Evolutionary conservation across 1,284 basidiomycete genomes (phyloP).

Genomic region (Phlebopus sp.): DNA sequence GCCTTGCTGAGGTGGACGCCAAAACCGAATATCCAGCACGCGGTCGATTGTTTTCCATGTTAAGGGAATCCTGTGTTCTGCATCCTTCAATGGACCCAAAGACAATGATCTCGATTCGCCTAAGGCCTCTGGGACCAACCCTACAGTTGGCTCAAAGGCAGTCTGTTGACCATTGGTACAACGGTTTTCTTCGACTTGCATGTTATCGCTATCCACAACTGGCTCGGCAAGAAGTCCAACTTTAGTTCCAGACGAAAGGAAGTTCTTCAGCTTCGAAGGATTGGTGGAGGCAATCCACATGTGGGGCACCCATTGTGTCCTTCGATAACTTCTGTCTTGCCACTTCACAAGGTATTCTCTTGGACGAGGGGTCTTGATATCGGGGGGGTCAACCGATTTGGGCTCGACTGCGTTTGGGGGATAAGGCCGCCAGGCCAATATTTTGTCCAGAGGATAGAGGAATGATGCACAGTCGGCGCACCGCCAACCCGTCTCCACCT

Average conservation of each 20-base stretch:
- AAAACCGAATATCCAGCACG: constrained; percentile 72
- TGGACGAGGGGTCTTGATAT: constrained; percentile 62
- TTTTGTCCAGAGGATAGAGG: constrained; percentile 73
- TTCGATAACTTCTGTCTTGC: constrained; percentile 71
- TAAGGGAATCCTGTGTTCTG: constrained; percentile 67
- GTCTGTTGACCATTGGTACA: constrained; percentile 30
- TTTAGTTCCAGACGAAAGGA: constrained; percentile 67
- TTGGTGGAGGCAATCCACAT: constrained; percentile 77
- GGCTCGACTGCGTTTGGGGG: constrained; percentile 61
- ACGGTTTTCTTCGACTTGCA: constrained; percentile 32
- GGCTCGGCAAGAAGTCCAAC: constrained; percentile 61
- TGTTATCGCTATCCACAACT: constrained; percentile 32
- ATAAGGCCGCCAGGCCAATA: constrained; percentile 87
- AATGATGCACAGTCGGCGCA: constrained; percentile 82
- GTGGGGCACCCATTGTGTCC: constrained; percentile 86
- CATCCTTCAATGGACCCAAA: constrained; percentile 47
- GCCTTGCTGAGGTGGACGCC: constrained; percentile 32
- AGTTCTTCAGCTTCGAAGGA: constrained; percentile 67
- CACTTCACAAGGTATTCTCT: constrained; percentile 92
- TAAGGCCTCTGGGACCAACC: constrained; percentile 39
- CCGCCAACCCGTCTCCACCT: constrained; percentile 61
- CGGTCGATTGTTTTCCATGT: constrained; percentile 81
- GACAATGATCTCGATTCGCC: constrained; percentile 18
- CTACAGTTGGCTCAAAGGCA: constrained; percentile 34
- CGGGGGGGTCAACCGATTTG: constrained; percentile 41